Base-by-base conservation (phyloP, 2,329 filamentous ascomycete genomes). In the Arthrobotrys sphaeroides region DNA sequence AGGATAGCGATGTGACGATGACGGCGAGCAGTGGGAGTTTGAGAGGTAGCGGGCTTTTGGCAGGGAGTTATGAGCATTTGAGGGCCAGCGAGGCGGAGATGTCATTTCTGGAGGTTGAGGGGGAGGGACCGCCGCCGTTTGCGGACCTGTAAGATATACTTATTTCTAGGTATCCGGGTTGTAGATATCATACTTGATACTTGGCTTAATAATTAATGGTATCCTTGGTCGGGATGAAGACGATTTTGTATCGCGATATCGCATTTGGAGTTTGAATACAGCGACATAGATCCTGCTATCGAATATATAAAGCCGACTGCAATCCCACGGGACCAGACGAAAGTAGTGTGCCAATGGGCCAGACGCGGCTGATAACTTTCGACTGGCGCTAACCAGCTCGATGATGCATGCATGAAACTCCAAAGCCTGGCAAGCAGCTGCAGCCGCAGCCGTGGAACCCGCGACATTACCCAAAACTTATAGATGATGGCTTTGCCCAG, bases 41-140 rank as follows among this genome's bases (percentile, higher is more conserved):
- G 28, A 47, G 51, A 36, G 38, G 45, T 33, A 49, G 55, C 24
- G n/a, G n/a, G n/a, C 45, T 62, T 38, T 38, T 75, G 16, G 64
- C 72, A n/a, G 72, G 72, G 31, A 75, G 72, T 59, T 75, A 69
- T 55, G 72, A 75, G 42, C 64, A 75, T 75, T 22, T 75, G 49
- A 57, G 72, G 51, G 57, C 72, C n/a, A 75, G 72, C 7, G 72
- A 75, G 42, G 64, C 49, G 38, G 72, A 75, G 40, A 75, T 75
- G 72, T 75, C 72, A 16, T 75, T 75, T 31, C 49, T 75, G 31
- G 72, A 75, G 28, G 72, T 75, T n/a, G 64, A 59, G 26, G 55
- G 57, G 36, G 67, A 72, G n/a, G 66, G 57, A 24, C 72, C 72
- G 28, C 72, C 72, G 16, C 72, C 72, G 9, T 75, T 75, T 47